Percentiles rank a stretch among this genome's conserved stretches.
These are phyloP conservation scores for Eugenia klotzschiana DNA, from an alignment of 441 rosid species.

Conservation along the genomic window DNA sequence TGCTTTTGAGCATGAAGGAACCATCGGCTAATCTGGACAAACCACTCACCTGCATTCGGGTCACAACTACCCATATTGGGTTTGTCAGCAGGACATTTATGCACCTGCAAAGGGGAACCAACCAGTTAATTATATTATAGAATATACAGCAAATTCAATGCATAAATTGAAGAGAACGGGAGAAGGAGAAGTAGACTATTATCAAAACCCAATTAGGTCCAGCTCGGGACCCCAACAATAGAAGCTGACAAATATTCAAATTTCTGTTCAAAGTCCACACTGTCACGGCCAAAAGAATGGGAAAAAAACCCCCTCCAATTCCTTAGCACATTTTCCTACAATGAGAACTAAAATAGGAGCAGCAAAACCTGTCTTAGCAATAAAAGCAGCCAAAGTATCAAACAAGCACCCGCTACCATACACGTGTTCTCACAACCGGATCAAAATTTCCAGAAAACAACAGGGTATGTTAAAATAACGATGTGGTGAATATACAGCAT, in stretches of 20 bases:
- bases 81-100: slow-evolving; percentile 83
- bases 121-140: neutral
- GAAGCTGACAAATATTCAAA: neutral
- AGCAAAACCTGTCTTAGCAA: neutral
- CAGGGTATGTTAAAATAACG: neutral
- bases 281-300: neutral
- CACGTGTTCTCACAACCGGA: neutral
- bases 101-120: slow-evolving; percentile 32
- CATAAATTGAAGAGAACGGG: neutral
- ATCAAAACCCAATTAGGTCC: neutral
- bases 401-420: neutral
- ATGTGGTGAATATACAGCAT: neutral
- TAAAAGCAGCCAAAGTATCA: neutral
- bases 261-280: neutral
- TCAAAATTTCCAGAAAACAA: neutral
- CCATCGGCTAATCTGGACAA: neutral
- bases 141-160: neutral
- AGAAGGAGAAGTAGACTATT: neutral
- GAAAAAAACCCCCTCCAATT: neutral
- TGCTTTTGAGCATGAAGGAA: neutral
- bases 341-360: neutral
- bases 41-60: slow-evolving; percentile 80
- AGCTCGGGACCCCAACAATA: neutral
- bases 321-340: neutral
- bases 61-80: slow-evolving; percentile 94